Evolutionary conservation across 2,329 filamentous ascomycete species (phyloP).

Genomic region (Arthrobotrys sphaeroides): DNA sequence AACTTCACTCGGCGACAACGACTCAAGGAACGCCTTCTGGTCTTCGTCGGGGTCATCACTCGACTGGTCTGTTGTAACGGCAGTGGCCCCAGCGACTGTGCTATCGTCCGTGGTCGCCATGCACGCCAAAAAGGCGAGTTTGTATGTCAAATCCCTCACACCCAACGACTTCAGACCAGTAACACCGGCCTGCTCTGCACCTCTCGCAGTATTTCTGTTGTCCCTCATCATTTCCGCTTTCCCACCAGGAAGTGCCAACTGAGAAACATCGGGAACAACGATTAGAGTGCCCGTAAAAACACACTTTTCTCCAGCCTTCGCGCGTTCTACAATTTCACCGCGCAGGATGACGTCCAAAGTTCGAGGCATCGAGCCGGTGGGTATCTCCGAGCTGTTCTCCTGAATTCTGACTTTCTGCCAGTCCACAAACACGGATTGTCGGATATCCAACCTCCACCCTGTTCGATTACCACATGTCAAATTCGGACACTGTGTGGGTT

Average conservation of each 20-base stretch:
- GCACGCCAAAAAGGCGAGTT: constrained; percentile 93
- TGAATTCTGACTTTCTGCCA: constrained; percentile 99
- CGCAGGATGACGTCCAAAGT: constrained; percentile 97
- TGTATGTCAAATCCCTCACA: constrained; percentile 93
- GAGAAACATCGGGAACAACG: constrained; percentile 95
- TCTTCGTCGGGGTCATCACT: constrained; percentile 56
- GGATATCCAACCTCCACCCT: constrained; percentile 96
- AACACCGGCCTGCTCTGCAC: constrained; percentile 72
- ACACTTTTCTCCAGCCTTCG: constrained; percentile 97
- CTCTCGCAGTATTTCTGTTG: constrained; percentile 76
- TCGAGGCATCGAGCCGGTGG: constrained; percentile 96
- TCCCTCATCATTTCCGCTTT: constrained; percentile 85
- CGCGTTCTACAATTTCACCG: constrained; percentile 95
- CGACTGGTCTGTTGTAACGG: constrained; percentile 71
- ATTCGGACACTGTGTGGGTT: constrained; percentile 95
- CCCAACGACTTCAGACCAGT: constrained; percentile 89
- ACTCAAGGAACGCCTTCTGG: constrained; percentile 85
- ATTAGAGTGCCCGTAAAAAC: constrained; percentile 97
- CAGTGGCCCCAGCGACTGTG: constrained; percentile 77
- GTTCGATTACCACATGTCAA: constrained; percentile 83
- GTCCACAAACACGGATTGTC: constrained; percentile 96
- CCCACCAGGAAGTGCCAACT: constrained; percentile 87
- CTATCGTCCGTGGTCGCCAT: constrained; percentile 93
- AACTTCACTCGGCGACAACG: constrained; percentile 85
- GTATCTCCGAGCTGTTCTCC: constrained; percentile 97